phyloP scores from a whole-genome alignment of 345 rosid species.

The Gossypium herbaceum region DNA sequence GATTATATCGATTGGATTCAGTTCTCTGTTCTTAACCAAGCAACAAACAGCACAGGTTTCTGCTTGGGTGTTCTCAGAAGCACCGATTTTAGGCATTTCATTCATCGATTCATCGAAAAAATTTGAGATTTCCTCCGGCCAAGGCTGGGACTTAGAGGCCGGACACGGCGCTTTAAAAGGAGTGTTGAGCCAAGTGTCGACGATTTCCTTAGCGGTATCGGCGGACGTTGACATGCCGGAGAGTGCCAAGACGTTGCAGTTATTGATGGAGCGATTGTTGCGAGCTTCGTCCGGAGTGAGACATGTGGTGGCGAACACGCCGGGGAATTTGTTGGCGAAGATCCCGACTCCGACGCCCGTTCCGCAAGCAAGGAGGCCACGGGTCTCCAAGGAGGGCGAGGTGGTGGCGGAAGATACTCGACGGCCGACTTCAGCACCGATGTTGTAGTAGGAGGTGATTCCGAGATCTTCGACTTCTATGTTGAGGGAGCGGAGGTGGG shows the following conservation, averaged over 20 bases:
- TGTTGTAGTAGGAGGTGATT: constrained; percentile 66
- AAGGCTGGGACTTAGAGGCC: constrained; percentile 50
- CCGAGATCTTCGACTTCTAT: constrained; percentile 82
- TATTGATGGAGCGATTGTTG: constrained; percentile 73
- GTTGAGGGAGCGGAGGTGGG: constrained; percentile 71
- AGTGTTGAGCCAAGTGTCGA: constrained; percentile 62
- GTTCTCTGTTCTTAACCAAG: constrained; percentile 56
- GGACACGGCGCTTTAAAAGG: constrained; percentile 84
- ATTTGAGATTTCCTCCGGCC: constrained; percentile 48
- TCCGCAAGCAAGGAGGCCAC: constrained; percentile 76
- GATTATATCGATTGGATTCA: constrained; percentile 55
- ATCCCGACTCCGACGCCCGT: constrained; percentile 79
- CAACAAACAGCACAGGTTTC: constrained; percentile 53
- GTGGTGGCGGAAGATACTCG: constrained; percentile 47
- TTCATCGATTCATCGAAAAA: constrained; percentile 51
- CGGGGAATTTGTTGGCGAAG: constrained; percentile 88
- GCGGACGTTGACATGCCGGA: constrained; percentile 56
- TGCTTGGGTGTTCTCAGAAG: constrained; percentile 1
- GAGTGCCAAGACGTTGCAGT: constrained; percentile 77
- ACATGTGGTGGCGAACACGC: constrained; percentile 77
- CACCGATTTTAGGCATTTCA: constrained; percentile 56
- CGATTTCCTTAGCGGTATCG: constrained; percentile 58
- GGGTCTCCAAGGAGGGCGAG: constrained; percentile 32
- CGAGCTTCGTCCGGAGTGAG: constrained; percentile 58
- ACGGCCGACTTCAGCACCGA: constrained; percentile 82